Conservation (phyloP, 2,329 filamentous ascomycete species). For the Xylariaceae sp. region DNA sequence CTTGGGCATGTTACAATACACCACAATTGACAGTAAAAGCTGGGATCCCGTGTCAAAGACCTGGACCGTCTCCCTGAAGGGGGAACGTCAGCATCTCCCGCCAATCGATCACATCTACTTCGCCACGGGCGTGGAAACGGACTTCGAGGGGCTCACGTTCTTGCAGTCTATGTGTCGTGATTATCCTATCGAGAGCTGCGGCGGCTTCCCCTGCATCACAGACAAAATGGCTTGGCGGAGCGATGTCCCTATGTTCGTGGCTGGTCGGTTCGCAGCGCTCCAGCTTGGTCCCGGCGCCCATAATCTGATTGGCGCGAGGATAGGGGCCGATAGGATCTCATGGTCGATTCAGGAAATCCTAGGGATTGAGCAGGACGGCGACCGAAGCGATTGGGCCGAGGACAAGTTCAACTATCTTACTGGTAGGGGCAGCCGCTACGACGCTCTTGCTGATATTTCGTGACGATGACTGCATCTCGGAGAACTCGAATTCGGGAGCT, state of each 20-base stretch:
- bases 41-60: conserved; percentile 47
- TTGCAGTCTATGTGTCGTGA: conserved; percentile 55
- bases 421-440: conserved; percentile 41
- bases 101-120: conserved; percentile 66
- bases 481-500: background rate
- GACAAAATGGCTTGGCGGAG: conserved; percentile 73
- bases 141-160: conserved; percentile 58
- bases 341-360: conserved; percentile 64
- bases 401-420: conserved; percentile 34
- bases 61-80: conserved; percentile 38
- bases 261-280: conserved; percentile 63
- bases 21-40: conserved; percentile 47
- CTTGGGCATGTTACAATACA: conserved; percentile 55
- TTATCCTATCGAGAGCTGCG: conserved; percentile 58
- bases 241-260: conserved; percentile 68
- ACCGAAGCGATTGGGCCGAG: conserved; percentile 21
- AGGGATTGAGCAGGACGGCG: conserved; percentile 30
- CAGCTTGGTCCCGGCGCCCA: conserved; percentile 67
- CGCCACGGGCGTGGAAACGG: conserved; percentile 66
- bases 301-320: conserved; percentile 68
- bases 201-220: conserved; percentile 68
- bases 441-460: conserved; percentile 25
- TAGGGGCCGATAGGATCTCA: conserved; percentile 68
- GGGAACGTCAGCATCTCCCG: conserved; percentile 48
- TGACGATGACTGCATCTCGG: background rate